A percentile compares a stretch with the other conserved stretches of the same genome.
These are phyloP conservation scores for Salpingoeca rosetta DNA, from an alignment of 78 protist genomes.

Conservation along the genomic window DNA sequence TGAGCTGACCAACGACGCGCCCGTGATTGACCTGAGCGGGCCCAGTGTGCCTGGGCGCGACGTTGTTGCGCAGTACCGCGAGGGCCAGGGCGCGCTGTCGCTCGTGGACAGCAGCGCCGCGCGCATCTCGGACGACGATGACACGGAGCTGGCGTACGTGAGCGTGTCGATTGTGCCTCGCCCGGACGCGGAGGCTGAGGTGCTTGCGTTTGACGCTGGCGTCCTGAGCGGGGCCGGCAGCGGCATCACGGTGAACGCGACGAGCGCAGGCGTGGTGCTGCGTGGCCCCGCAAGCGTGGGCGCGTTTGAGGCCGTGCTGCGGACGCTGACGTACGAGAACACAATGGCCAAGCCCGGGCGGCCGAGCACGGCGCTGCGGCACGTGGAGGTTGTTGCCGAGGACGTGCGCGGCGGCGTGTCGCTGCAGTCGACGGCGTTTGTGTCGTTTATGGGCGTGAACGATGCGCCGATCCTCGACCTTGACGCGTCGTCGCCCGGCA, in stretches of 20 bases:
- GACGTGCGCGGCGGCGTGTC: neutral
- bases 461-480: conserved; percentile 6
- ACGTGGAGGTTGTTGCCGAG: neutral
- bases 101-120: neutral
- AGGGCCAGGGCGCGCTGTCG: neutral
- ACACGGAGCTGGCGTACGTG: neutral
- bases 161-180: neutral
- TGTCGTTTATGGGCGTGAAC: neutral
- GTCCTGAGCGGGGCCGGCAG: neutral
- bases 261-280: neutral
- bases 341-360: neutral
- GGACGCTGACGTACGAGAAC: neutral
- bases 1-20: neutral
- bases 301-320: neutral
- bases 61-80: neutral
- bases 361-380: neutral
- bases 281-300: neutral
- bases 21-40: neutral
- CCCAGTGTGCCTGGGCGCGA: neutral
- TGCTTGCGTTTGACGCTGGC: neutral
- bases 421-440: neutral
- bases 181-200: neutral
- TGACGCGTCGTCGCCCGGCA: neutral
- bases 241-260: neutral
- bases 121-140: neutral